A percentile compares a stretch with the other conserved stretches of the same genome.
Evolutionary conservation across 257 asterid species (phyloP).

Genomic region (Solanum rostratum): DNA sequence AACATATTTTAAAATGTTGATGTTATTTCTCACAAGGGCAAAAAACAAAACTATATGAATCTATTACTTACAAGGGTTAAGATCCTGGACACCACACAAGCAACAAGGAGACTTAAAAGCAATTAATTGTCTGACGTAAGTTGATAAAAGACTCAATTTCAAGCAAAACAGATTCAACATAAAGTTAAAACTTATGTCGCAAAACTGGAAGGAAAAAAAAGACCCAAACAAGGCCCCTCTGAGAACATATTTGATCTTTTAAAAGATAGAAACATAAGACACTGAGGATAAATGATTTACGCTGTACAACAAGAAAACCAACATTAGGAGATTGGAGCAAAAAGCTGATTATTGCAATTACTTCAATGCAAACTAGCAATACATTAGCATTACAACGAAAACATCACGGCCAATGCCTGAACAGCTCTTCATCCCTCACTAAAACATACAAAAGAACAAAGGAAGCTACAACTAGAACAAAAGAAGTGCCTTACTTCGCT

Average conservation of each 20-base stretch:
- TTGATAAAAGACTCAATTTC: background rate
- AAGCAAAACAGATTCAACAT: background rate
- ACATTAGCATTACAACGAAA: constrained; percentile 6
- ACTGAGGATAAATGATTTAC: background rate
- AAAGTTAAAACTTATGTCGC: background rate
- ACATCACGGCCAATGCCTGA: constrained; percentile 13
- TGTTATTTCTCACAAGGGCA: background rate
- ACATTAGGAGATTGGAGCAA: background rate
- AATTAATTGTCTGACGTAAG: background rate
- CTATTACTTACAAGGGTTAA: background rate
- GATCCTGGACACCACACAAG: background rate
- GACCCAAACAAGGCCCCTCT: constrained; percentile 4
- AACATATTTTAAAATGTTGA: background rate
- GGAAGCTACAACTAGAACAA: constrained; percentile 23
- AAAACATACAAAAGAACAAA: constrained; percentile 19
- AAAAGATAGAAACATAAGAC: background rate
- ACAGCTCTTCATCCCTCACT: constrained; percentile 27
- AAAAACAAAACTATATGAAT: background rate
- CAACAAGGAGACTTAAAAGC: background rate
- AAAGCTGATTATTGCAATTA: constrained; percentile 3
- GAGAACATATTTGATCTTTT: background rate
- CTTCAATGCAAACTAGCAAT: background rate
- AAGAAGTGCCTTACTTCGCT: constrained; percentile 22
- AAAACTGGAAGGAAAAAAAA: background rate
- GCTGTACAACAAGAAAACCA: background rate